Conservation (phyloP, 2,329 filamentous ascomycete genomes). For the Sclerotinia spermophila region DNA sequence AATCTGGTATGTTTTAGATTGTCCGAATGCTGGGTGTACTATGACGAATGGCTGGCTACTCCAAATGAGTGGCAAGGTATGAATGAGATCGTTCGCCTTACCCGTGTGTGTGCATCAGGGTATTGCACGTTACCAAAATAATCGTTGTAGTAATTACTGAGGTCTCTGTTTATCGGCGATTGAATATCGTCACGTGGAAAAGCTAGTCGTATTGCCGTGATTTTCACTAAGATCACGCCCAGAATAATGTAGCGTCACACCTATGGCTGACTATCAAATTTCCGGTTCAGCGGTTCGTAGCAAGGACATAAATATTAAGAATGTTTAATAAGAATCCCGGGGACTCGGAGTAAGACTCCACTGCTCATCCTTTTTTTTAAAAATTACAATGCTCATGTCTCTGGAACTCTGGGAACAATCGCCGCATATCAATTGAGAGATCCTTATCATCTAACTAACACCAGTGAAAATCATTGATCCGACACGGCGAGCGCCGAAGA, state of each 20-base stretch:
- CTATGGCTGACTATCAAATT: background rate
- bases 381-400: background rate
- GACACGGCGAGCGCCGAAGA: background rate
- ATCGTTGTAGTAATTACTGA: background rate
- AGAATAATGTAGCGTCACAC: background rate
- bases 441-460: background rate
- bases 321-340: background rate
- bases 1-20: background rate
- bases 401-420: background rate
- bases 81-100: background rate
- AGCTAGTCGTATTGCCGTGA: background rate
- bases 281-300: background rate
- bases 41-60: background rate
- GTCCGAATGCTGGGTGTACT: background rate
- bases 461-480: background rate
- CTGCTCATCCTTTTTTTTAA: background rate
- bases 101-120: background rate
- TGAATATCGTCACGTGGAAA: background rate
- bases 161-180: background rate
- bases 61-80: background rate
- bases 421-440: background rate
- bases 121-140: background rate
- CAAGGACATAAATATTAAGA: background rate
- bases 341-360: background rate
- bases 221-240: background rate